Evolutionary conservation across 2,329 filamentous ascomycete species (phyloP).

Genomic region (Phoma sp.): DNA sequence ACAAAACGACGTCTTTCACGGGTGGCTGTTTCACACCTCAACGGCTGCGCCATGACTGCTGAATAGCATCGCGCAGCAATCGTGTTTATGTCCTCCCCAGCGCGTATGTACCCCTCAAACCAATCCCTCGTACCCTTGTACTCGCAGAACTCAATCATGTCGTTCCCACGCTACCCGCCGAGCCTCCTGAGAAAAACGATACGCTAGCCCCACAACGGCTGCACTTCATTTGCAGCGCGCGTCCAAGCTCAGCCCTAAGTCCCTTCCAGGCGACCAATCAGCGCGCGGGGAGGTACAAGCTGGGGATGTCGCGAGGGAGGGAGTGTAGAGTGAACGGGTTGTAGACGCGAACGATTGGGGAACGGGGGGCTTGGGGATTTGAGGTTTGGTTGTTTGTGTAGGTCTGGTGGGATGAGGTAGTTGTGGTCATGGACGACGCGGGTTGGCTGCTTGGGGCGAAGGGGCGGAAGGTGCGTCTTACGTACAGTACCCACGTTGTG

Average conservation of each 20-base stretch:
- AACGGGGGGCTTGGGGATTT: neutral
- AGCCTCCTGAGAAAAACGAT: conserved; percentile 14
- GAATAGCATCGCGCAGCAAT: neutral
- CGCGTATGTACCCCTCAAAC: no score
- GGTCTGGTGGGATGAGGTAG: neutral
- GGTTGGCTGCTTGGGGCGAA: neutral
- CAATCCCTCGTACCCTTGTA: no score
- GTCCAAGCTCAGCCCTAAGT: no score
- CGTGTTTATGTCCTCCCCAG: no score
- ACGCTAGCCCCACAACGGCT: conserved; percentile 12
- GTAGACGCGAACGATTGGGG: neutral
- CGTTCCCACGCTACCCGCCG: conserved; percentile 10
- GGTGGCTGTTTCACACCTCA: neutral
- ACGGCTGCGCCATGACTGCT: neutral
- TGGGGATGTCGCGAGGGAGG: conserved; percentile 6
- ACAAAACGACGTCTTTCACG: no score
- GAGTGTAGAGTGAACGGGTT: neutral
- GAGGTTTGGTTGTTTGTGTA: neutral
- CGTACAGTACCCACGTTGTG: neutral
- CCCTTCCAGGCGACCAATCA: conserved; percentile 4
- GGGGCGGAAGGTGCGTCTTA: neutral
- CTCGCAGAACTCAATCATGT: neutral
- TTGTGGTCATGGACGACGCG: neutral
- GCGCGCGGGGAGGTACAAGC: neutral
- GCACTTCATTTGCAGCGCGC: conserved; percentile 7